Evolutionary conservation across 2,329 filamentous ascomycete genomes (phyloP).

Genomic region (Gliomastix tumulicola): DNA sequence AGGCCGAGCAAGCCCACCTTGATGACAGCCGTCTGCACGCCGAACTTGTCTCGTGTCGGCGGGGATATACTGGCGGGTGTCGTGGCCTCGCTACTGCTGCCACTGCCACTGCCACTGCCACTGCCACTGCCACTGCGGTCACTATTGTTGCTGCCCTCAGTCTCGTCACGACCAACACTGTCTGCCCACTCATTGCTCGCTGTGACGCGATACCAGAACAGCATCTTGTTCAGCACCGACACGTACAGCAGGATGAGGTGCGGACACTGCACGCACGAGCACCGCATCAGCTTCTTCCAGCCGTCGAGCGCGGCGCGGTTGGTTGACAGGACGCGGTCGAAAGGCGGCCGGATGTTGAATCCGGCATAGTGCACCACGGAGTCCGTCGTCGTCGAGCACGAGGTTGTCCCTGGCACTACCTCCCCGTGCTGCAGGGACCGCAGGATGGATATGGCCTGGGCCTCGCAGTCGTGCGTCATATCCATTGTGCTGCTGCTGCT

Average conservation of each 20-base stretch:
- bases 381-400: not conserved
- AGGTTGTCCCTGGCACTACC: not conserved
- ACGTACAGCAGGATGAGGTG: not conserved
- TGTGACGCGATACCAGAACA: not conserved
- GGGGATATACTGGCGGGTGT: too few species aligned
- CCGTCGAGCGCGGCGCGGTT: not conserved
- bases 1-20: not conserved
- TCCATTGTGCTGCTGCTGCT: too few species aligned
- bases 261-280: not conserved
- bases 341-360: not conserved
- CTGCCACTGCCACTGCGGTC: too few species aligned
- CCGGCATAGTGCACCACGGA: not conserved
- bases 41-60: too few species aligned
- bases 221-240: not conserved
- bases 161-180: too few species aligned
- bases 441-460: not conserved
- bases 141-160: too few species aligned
- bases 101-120: too few species aligned
- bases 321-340: not conserved
- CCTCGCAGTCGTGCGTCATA: not conserved
- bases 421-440: not conserved
- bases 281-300: not conserved
- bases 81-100: too few species aligned
- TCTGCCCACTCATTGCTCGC: too few species aligned
- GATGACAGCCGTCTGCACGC: too few species aligned